Percentiles rank a stretch among this genome's conserved stretches.
Conservation (phyloP, 306 rosid genomes). For the Cicer bijugum region DNA sequence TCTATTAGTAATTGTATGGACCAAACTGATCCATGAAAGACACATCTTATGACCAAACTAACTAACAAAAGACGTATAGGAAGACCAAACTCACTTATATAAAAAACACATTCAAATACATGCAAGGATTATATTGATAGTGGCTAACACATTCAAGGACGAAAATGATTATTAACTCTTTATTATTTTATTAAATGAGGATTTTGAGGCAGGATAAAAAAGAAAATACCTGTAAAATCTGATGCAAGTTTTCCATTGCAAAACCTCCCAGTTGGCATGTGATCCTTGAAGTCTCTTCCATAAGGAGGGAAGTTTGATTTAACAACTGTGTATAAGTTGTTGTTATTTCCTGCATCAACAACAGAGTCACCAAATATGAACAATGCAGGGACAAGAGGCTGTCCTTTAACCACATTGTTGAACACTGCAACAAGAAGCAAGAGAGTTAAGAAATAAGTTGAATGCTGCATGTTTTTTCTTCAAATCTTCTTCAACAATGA, state of each 20-base stretch:
- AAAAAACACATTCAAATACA: no score
- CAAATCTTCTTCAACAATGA: constrained; percentile 37
- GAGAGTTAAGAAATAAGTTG: constrained; percentile 44
- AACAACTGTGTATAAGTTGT: constrained; percentile 54
- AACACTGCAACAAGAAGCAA: constrained; percentile 46
- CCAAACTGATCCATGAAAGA: no score
- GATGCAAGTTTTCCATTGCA: constrained; percentile 82
- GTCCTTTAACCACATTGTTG: constrained; percentile 52
- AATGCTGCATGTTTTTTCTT: constrained; percentile 40
- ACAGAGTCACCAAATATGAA: constrained; percentile 86
- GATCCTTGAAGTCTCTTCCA: constrained; percentile 73
- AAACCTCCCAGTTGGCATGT: constrained; percentile 72
- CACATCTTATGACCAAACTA: no score
- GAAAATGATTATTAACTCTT: no score
- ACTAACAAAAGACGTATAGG: no score
- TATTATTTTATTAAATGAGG: background rate
- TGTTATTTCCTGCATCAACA: constrained; percentile 77
- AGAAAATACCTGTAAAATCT: constrained; percentile 64
- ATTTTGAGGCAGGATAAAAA: background rate
- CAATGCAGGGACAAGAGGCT: constrained; percentile 75
- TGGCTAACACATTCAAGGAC: no score
- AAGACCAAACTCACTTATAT: no score
- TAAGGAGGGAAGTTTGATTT: constrained; percentile 79
- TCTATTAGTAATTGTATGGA: no score
- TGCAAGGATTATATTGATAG: no score